Evolutionary conservation across 441 rosid genomes (phyloP), one percentile per base, ranked within the genome.

Genomic region (Gossypium lobatum): DNA sequence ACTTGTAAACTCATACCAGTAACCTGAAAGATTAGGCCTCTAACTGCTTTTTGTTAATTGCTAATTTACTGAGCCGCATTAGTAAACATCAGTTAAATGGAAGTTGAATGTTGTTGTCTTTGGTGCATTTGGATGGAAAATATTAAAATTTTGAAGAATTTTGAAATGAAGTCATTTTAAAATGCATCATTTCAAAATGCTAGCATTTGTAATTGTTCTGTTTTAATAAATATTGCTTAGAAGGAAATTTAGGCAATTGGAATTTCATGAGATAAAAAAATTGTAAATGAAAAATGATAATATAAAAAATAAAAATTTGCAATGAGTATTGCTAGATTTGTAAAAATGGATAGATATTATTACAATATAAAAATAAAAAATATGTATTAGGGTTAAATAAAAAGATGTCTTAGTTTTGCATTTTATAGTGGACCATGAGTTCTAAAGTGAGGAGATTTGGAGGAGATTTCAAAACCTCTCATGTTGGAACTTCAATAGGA

Each of bases 141-240:
- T 23, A 28, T 14, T 48, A 61, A 61, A 61, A 28, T 28, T 61
- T 7, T 14, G 20, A 28, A 60, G 64, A 60, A 26, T 4, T 60
- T 60, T 60, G 18, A 60, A 23, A 60, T 60, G 37, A 60, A 28
- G 64, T 6, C 62, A 61, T 61, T 61, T 61, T 61, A 28, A 61
- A 61, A 60, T 60, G 64, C 64, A 61, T 61, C 42, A 61, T 61
- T 6, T 61, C 11, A 28, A 5, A 61, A 61, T 61, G 45, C 21
- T n/a, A 28, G 21, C 18, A 28, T 61, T 14, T 61, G 45, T 28
- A 28, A 28, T 5, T 61, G 20, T 61, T 28, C 16, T 28, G 3
- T 61, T 61, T 61, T 45, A 10, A 61, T 61, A 26, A 61, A 61
- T 28, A 61, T 28, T 60, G 28, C 39, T 28, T 61, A 60, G 18